Evolutionary conservation across 2,329 filamentous ascomycete genomes (phyloP), one percentile per base, ranked within the genome.

Genomic region (Aspergillus ibericus): DNA sequence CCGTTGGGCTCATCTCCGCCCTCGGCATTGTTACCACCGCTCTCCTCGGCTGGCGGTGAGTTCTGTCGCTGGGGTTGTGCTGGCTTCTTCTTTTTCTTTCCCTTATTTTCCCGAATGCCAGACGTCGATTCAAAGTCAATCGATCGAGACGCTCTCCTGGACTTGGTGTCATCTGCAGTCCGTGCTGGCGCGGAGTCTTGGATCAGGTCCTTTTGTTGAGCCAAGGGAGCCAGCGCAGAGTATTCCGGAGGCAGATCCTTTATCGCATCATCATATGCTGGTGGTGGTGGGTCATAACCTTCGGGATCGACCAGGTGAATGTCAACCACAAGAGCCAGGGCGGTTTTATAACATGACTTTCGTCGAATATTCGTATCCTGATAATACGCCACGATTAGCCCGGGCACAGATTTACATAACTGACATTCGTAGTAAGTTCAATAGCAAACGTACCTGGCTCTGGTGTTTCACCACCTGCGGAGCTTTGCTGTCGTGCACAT

Each of bases 231-330:
- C 20, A 69, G 40, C n/a, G 59, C 55, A 42, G 64, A 62, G 54
- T 76, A 75, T 58, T 70, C 70, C 6, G 73, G 74, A 40, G 74
- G 73, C 12, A 73, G 62, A 59, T 76, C 73, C 40, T 52, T 58
- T 27, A 71, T 52, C 16, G 65, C 72, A 56, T 75, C 70, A 20
- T 69, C 60, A 55, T 76, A 76, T 18, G 72, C 61, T 12, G 73
- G 72, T 15, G 72, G 72, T 8, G 68, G 65, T 22, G 55, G 47
- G 20, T 59, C 64, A 60, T 72, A 69, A 54, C 29, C 63, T 8
- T 59, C 63, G 8, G 58, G 63, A 10, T 65, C 55, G 12, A 58
- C 53, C 16, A 55, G 52, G 12, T 47, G 49, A 27, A 65, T 56
- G 47, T 56, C 55, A 20, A 62, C 44, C 55, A 64, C 63, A 27